Conservation (phyloP, 169 alveolate genomes). For the Plasmodium fragile region DNA sequence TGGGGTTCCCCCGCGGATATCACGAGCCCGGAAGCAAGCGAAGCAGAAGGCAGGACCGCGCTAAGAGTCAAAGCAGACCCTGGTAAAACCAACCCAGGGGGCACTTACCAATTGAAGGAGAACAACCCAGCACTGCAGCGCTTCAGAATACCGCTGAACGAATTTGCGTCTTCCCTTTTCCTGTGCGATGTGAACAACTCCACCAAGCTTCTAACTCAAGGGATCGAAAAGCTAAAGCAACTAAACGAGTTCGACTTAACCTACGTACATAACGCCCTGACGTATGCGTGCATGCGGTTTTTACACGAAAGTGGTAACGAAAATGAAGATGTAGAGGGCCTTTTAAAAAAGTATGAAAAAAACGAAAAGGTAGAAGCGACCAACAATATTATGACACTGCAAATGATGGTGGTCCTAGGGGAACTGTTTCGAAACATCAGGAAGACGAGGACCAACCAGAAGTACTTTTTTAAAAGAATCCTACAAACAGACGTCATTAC, state of each 20-base stretch:
- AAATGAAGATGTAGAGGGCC: constrained; percentile 61
- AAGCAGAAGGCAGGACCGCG: background rate
- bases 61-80: background rate
- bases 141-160: constrained; percentile 66
- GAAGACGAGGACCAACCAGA: constrained; percentile 49
- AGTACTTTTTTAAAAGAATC: constrained; percentile 38
- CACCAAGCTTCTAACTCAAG: constrained; percentile 38
- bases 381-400: constrained; percentile 72
- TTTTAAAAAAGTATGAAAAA: constrained; percentile 62
- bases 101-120: background rate
- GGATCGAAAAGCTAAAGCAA: constrained; percentile 45
- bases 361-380: constrained; percentile 74
- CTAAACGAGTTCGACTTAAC: constrained; percentile 57
- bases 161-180: constrained; percentile 58
- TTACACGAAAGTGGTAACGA: constrained; percentile 71
- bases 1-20: constrained; percentile 51
- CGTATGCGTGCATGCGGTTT: constrained; percentile 27
- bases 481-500: constrained; percentile 56
- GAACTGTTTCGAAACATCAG: constrained; percentile 68
- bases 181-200: constrained; percentile 66
- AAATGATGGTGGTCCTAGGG: constrained; percentile 73
- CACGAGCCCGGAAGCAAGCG: background rate
- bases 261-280: constrained; percentile 65
- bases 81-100: background rate
- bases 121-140: constrained; percentile 18